Evolutionary conservation across 371 early-diverging fungal species (phyloP).

Genomic region (Synchytrium microbalum): DNA sequence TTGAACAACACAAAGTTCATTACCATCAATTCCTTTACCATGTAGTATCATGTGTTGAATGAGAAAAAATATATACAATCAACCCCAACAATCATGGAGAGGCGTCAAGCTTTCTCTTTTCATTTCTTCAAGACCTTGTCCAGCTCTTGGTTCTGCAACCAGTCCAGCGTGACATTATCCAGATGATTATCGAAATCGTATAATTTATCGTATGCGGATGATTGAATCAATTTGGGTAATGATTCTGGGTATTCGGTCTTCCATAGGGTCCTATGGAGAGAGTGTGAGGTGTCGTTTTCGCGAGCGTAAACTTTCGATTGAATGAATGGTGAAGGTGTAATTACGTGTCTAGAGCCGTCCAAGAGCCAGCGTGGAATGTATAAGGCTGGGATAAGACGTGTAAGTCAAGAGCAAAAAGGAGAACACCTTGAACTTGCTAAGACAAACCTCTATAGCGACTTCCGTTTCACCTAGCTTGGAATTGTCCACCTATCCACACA

Average conservation of each 20-base stretch:
- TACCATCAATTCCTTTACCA: no score
- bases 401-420: no score
- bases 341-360: no score
- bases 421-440: no score
- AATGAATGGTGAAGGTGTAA: no score
- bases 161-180: slow-evolving; percentile 57
- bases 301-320: background rate
- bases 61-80: no score
- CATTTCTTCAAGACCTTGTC: no score
- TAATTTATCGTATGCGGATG: slow-evolving; percentile 39
- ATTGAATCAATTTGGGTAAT: slow-evolving; percentile 5
- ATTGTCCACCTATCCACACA: background rate
- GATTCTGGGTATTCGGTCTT: background rate
- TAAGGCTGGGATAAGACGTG: background rate
- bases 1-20: no score
- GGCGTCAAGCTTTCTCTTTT: no score
- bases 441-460: background rate
- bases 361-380: background rate
- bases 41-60: no score
- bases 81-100: no score
- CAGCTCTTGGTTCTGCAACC: slow-evolving; percentile 36
- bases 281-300: background rate
- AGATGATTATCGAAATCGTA: slow-evolving; percentile 70
- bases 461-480: background rate
- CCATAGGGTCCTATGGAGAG: slow-evolving; percentile 9